Conservation (phyloP, 305 asterid species). For the Fraxinus sp. region DNA sequence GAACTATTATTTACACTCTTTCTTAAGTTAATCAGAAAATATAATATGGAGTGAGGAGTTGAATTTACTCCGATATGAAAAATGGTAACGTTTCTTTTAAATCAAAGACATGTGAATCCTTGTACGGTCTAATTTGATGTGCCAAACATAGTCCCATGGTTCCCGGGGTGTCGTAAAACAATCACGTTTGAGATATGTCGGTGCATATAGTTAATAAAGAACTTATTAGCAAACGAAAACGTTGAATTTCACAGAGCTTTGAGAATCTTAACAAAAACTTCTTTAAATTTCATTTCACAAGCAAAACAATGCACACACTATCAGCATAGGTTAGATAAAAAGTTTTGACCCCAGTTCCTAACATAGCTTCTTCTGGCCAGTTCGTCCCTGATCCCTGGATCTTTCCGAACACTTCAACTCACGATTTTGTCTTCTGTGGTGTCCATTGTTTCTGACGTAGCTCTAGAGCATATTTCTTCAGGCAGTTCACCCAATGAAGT, state of each 20-base stretch:
- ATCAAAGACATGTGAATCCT: neutral
- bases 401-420: neutral
- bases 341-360: neutral
- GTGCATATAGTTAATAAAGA: neutral
- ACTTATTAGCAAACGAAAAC: neutral
- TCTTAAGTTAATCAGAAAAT: neutral
- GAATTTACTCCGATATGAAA: neutral
- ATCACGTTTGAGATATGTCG: neutral
- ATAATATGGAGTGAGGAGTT: neutral
- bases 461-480: neutral
- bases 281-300: neutral
- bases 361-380: neutral
- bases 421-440: neutral
- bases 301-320: neutral
- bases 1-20: neutral
- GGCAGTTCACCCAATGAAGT: constrained; percentile 8
- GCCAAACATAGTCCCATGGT: neutral
- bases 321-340: neutral
- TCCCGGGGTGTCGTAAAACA: neutral
- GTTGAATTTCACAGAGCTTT: neutral
- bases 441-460: neutral
- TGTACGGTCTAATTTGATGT: neutral
- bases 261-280: neutral
- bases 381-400: neutral
- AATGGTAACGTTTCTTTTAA: neutral